Conservation (phyloP, 192 early-diverging fungal genomes). For the Diversispora eburnea region DNA sequence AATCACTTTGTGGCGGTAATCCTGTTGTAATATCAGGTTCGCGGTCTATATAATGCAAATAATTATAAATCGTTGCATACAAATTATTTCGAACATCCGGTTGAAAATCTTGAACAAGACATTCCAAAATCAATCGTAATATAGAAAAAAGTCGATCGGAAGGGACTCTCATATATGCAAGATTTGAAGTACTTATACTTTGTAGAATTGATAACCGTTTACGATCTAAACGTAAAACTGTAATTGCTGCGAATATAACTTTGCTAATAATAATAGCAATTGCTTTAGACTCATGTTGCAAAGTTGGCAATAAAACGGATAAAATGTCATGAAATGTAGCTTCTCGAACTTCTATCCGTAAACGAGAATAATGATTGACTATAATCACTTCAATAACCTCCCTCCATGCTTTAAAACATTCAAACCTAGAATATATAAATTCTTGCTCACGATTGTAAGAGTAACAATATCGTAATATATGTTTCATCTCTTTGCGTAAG, state of each 20-base stretch:
- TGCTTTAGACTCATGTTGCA: slow-evolving; percentile 45
- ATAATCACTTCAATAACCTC: slow-evolving; percentile 74
- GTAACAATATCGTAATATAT: slow-evolving; percentile 61
- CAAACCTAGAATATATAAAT: slow-evolving; percentile 61
- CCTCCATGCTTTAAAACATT: slow-evolving; percentile 77
- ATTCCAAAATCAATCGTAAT: slow-evolving; percentile 32
- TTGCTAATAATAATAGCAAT: slow-evolving; percentile 54
- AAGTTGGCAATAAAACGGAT: slow-evolving; percentile 56
- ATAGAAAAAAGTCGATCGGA: slow-evolving; percentile 34
- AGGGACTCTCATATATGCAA: slow-evolving; percentile 17
- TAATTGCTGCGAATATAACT: slow-evolving; percentile 56
- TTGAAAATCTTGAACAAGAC: slow-evolving; percentile 7
- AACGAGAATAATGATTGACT: slow-evolving; percentile 57
- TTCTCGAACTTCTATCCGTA: slow-evolving; percentile 62
- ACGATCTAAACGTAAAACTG: slow-evolving; percentile 54
- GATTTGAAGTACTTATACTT: slow-evolving; percentile 31
- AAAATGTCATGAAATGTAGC: slow-evolving; percentile 65
- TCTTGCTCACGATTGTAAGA: slow-evolving; percentile 72
- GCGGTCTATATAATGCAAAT: slow-evolving; percentile 22
- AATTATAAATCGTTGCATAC: slow-evolving; percentile 18
- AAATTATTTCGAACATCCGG: slow-evolving; percentile 20
- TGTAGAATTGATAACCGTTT: slow-evolving; percentile 50
- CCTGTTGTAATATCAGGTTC: slow-evolving; percentile 1
- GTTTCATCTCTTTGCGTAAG: slow-evolving; percentile 52
- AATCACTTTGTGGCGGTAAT: slow-evolving; percentile 4